Evolutionary conservation across 306 rosid genomes (phyloP), one percentile per base, ranked within the genome.

Genomic region (Cicer bijugum): DNA sequence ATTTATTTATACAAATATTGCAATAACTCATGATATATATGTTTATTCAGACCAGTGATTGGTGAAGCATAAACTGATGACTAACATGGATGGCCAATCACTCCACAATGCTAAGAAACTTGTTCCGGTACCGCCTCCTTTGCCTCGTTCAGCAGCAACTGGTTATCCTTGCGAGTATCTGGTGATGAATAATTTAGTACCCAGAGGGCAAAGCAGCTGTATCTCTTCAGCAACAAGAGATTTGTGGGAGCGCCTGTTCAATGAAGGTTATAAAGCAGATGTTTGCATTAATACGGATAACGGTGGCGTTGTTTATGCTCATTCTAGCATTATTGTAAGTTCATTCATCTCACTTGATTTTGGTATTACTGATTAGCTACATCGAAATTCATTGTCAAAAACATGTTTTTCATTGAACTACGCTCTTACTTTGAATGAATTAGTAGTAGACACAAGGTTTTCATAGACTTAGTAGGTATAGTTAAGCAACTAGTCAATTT

Each of bases 251-350:
- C 89, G 86, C 48, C 90, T 91, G 40, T 91, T 91, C 57, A 75
- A 87, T 33, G 85, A 84, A 86, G 92, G 90, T 48, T 85, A 84
- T 81, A 80, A 76, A 77, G 97, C 98, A 60, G 98, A 94, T 82
- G 96, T 91, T 82, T 67, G 67, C 74, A 73, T 94, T 47, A 76
- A 77, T 47, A 91, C 94, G 62, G 90, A 84, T 48, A 80, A 74
- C 37, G 92, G 90, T 68, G 92, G 88, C 77, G 80, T 75, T 78
- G 42, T 91, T 59, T 88, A 85, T 78, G 95, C 96, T 7, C 98
- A 94, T 82, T 83, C 96, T 55, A 79, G 76, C 71, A 70, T 94
- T 81, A 86, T 94, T 71, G 98, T 91, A 83, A 94, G 98, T 89
- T 47, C 57, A 19, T 73, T 66, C 14, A 44, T 81, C 71, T 64